phyloP scores from a whole-genome alignment of 768 basidiomycete species.

The Udeniomyces megalosporus region DNA sequence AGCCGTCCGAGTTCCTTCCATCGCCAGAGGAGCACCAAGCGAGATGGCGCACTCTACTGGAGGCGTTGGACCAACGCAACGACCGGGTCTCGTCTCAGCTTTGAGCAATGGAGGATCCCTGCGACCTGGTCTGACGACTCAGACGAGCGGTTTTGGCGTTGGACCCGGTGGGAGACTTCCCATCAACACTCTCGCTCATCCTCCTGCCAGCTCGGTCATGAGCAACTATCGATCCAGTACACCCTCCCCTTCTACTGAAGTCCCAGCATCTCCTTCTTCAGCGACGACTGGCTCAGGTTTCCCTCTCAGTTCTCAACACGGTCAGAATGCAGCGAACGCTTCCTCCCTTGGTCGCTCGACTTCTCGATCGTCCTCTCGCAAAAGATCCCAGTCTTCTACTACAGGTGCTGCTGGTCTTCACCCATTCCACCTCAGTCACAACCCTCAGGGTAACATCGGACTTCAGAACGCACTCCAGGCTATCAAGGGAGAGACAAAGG shows the following conservation, averaged over 20 bases:
- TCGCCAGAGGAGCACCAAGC: conserved; percentile 1
- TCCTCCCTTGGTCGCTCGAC: neutral
- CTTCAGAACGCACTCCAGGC: conserved; percentile 62
- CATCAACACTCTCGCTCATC: neutral
- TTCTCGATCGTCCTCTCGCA: conserved; percentile 9
- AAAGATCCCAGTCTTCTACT: neutral
- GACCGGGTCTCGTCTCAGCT: neutral
- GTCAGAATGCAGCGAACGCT: neutral
- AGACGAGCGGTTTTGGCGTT: neutral
- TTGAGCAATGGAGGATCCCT: neutral
- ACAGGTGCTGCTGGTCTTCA: neutral
- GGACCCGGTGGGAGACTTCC: conserved; percentile 8
- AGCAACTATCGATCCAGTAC: neutral
- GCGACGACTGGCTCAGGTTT: neutral
- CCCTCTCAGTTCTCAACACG: neutral
- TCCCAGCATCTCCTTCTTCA: neutral
- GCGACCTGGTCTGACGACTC: neutral
- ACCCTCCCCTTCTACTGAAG: too few relatives aligned
- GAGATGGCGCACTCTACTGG: conserved; percentile 2
- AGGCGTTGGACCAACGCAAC: neutral
- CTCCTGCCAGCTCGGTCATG: neutral
- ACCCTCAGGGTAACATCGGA: conserved; percentile 65
- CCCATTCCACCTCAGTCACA: conserved; percentile 24
- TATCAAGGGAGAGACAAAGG: conserved; percentile 40
- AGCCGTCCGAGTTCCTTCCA: neutral